A percentile compares a stretch with the other conserved stretches of the same genome.
phyloP scores from a whole-genome alignment of 2,329 filamentous ascomycete species.

The Xylaria sp. region DNA sequence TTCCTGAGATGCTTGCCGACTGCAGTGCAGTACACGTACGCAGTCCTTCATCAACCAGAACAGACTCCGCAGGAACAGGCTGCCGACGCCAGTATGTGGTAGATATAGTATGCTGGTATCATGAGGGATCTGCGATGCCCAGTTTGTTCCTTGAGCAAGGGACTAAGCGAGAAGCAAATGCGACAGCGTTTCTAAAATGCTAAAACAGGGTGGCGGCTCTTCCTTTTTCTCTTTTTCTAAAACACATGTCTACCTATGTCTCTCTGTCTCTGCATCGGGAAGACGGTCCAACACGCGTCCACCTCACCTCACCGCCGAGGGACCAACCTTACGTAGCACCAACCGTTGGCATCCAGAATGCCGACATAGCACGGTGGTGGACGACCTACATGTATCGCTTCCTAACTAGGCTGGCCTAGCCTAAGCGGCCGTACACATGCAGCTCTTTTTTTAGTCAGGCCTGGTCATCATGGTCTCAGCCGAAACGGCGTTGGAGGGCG shows the following conservation, averaged over 20 bases:
- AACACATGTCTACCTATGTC: not conserved
- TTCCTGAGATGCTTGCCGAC: conserved; percentile 1
- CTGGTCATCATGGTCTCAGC: conserved; percentile 17
- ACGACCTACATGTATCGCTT: conserved; percentile 7
- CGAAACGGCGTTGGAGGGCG: conserved; percentile 11
- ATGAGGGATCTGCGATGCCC: conserved; percentile 1
- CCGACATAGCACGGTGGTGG: conserved; percentile 11
- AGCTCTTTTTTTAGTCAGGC: conserved; percentile 27
- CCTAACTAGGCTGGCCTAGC: conserved; percentile 17
- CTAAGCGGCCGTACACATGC: conserved; percentile 22
- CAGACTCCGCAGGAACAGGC: not conserved
- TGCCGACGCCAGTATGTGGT: not conserved
- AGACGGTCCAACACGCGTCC: conserved; percentile 27
- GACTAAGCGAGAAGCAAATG: conserved; percentile 1
- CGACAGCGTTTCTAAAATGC: conserved; percentile 3
- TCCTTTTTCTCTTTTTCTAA: conserved; percentile 16
- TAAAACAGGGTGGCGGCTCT: conserved; percentile 1
- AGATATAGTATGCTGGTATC: not conserved
- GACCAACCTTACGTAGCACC: conserved; percentile 23
- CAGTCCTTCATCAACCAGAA: not conserved
- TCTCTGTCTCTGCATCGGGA: conserved; percentile 15
- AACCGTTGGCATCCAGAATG: conserved; percentile 19
- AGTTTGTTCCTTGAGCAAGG: conserved; percentile 6
- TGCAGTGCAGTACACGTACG: not conserved
- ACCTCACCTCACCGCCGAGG: conserved; percentile 19